Base-by-base conservation (phyloP, 768 basidiomycete species). In the Leccinellum rugosiceps region DNA sequence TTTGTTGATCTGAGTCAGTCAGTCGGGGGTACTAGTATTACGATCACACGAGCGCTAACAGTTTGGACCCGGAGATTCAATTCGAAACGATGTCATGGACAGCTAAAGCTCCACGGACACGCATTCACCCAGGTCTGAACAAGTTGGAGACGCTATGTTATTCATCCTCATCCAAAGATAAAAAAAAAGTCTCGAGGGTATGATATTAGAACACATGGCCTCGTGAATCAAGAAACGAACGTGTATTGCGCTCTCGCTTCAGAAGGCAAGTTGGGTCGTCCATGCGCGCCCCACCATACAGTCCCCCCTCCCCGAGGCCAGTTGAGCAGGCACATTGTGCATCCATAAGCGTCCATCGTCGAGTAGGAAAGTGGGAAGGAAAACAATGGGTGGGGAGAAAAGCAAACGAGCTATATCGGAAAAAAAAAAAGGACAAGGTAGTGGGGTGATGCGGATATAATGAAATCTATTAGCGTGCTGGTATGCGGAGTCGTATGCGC, bases 271-370 rank as follows among this genome's bases (percentile, higher is more conserved):
- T 38, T 43, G 30, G 55, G 54, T 15, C 14, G 13, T 43, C 23
- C 25, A 26, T 25, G 30, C 31, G 26, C 53, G 30, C 14, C 53
- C 53, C 54, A 53, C 8, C 35, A 21, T 41, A 19, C 52, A 13
- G 28, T 55, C 53, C 50, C 47, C n/a, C 53, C 49, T 35, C 35
- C 43, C 34, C 49, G 43, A 66, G 57, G 52, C 55, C 59, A 61
- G 49, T 56, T 60, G 46, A 53, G 64, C 57, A 53, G 48, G 50
- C 54, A 56, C 55, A 62, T 64, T 56, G 52, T 52, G 38, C 58
- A 63, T 71, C 65, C 67, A 47, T 63, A 59, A 44, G 15, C 19
- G 65, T 70, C 65, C 68, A 50, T 58, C 56, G 55, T 58, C 58
- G 56, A 69, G 50, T 53, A 61, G 32, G 45, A 53, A 45, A 51